Percentiles rank a stretch among this genome's conserved stretches.
Conservation (phyloP, 331 rosid species). For the Malus hybrid region DNA sequence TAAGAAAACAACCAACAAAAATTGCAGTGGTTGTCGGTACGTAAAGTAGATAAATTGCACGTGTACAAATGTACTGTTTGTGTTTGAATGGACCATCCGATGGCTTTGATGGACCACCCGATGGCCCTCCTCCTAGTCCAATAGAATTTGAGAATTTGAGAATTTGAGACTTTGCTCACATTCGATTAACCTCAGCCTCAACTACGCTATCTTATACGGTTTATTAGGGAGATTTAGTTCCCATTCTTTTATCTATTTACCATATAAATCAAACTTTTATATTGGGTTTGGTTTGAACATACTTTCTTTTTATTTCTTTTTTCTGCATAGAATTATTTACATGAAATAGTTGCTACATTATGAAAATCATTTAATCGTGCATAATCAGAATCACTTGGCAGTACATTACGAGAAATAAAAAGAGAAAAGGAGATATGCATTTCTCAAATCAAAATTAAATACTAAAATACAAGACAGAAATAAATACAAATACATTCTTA, state of each 20-base stretch:
- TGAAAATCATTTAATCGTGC: no score
- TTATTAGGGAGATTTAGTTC: no score
- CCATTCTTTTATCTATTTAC: no score
- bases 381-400: no score
- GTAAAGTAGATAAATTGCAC: neutral
- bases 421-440: no score
- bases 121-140: neutral
- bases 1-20: neutral
- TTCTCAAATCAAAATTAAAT: neutral
- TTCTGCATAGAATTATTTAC: no score
- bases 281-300: no score
- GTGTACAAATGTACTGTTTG: neutral
- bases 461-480: neutral
- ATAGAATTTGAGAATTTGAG: no score
- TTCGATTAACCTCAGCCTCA: neutral
- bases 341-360: no score
- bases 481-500: slow-evolving; percentile 48
- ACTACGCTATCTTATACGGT: neutral
- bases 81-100: neutral
- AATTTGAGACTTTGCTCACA: neutral
- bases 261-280: no score
- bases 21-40: neutral
- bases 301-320: no score
- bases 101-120: neutral
- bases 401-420: accelerated